Base-by-base conservation (phyloP, 495 filamentous ascomycete species). In the Pseudotulostoma volvatum region DNA sequence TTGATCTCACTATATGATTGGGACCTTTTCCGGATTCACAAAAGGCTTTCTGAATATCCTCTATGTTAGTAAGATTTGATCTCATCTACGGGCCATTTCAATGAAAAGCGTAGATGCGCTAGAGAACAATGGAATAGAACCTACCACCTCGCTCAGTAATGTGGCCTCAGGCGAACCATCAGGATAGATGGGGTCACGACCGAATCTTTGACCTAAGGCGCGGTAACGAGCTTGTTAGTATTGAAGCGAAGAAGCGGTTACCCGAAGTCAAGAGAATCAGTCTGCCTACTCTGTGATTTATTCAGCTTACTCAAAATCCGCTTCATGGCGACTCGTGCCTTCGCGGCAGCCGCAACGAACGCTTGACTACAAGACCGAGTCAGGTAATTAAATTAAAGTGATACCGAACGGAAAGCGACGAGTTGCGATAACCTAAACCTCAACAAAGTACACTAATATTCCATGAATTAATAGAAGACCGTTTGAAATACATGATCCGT, bases 11-110 rank as follows among this genome's bases (percentile, higher is more conserved):
- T 44, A 68, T 55, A 45, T 74, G 69, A 43, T 66, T 68, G 9
- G 78, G 70, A 39, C 70, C 68, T 13, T 68, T 70, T 17, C 71
- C 77, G 13, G 81, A 82, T 56, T 84, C 76, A 68, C 85, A 93
- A 54, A 96, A 96, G 1, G 68, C 61, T 45, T 58, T 64, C 73
- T 77, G 41, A 31, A 32, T 14, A 28, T 28, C 23, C 11, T 28
- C 23, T n/a, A n/a, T n/a, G n/a, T n/a, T n/a, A n/a, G n/a, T n/a
- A n/a, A n/a, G n/a, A n/a, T n/a, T n/a, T n/a, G n/a, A n/a, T n/a
- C n/a, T n/a, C n/a, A n/a, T n/a, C n/a, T n/a, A n/a, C n/a, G n/a
- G n/a, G n/a, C n/a, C n/a, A n/a, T n/a, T n/a, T n/a, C n/a, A n/a
- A n/a, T n/a, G n/a, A n/a, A n/a, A n/a, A n/a, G n/a, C n/a, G n/a